phyloP scores from a whole-genome alignment of 352 stramenopile species.

The Globisporangium radiosum region DNA sequence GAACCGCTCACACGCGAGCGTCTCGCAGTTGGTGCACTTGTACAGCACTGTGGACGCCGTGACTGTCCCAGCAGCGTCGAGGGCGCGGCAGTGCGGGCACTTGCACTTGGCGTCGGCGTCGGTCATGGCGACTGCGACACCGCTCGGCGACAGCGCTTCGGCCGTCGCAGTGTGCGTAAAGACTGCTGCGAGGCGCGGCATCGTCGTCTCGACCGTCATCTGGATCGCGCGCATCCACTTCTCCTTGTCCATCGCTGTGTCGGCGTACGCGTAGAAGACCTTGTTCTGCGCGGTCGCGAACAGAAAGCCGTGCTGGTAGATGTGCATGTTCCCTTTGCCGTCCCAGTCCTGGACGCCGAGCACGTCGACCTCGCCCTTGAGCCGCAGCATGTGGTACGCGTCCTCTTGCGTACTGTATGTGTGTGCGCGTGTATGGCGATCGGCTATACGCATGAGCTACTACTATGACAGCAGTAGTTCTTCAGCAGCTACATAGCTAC shows the following conservation, averaged over 20 bases:
- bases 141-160: slow-evolving; percentile 52
- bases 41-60: slow-evolving; percentile 48
- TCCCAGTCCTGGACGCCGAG: slow-evolving; percentile 89
- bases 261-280: slow-evolving; percentile 85
- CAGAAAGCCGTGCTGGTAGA: slow-evolving; percentile 86
- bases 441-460: background rate
- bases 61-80: slow-evolving; percentile 25
- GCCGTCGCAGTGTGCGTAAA: slow-evolving; percentile 38
- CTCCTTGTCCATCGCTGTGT: slow-evolving; percentile 87
- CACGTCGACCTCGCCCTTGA: slow-evolving; percentile 85
- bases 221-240: slow-evolving; percentile 88
- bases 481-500: background rate
- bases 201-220: slow-evolving; percentile 78
- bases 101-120: slow-evolving; percentile 62
- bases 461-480: background rate
- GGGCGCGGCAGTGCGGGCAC: slow-evolving; percentile 51
- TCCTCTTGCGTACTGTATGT: slow-evolving; percentile 77
- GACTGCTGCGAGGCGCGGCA: slow-evolving; percentile 44
- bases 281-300: slow-evolving; percentile 87
- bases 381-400: slow-evolving; percentile 82
- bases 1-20: slow-evolving; percentile 75
- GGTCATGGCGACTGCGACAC: slow-evolving; percentile 32
- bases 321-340: slow-evolving; percentile 89
- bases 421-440: background rate
- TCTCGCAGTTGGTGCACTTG: slow-evolving; percentile 80